Percentiles rank a stretch among this genome's conserved stretches.
Evolutionary conservation across 768 basidiomycete species (phyloP).

Genomic region (Kwoniella bestiolae): DNA sequence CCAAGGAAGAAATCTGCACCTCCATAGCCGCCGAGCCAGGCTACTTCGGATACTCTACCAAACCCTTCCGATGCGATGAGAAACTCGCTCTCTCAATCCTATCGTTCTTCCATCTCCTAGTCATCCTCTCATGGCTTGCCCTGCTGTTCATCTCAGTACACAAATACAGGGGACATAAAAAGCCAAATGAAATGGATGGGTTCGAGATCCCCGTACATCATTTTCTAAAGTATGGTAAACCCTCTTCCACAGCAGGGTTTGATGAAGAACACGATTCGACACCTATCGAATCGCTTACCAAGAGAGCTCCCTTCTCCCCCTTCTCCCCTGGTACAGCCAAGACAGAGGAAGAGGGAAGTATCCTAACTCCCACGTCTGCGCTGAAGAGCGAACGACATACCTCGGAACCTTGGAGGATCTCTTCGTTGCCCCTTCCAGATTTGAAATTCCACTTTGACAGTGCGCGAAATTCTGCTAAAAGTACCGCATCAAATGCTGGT

Average conservation of each 20-base stretch:
- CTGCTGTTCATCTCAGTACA: background rate
- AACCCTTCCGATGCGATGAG: background rate
- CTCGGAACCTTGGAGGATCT: slow-evolving; percentile 1
- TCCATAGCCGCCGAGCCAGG: background rate
- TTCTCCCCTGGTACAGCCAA: background rate
- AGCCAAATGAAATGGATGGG: background rate
- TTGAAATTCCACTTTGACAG: slow-evolving; percentile 3
- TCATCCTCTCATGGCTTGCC: background rate
- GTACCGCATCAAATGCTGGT: background rate
- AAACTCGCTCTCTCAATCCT: background rate
- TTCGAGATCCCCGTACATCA: background rate
- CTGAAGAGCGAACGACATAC: background rate
- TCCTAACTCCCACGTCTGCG: background rate
- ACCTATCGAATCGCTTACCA: background rate
- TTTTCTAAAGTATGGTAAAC: background rate
- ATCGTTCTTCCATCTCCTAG: background rate
- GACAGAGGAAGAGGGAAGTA: background rate
- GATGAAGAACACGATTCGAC: background rate
- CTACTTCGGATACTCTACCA: background rate
- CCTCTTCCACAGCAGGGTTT: too few relatives aligned
- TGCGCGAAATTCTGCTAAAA: background rate
- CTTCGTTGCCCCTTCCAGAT: slow-evolving; percentile 2
- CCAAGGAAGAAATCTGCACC: background rate
- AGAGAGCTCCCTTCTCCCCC: background rate
- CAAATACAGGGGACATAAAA: background rate